Base-by-base conservation (phyloP, 1,139 yeast species). In the Zygosaccharomyces sapae region DNA sequence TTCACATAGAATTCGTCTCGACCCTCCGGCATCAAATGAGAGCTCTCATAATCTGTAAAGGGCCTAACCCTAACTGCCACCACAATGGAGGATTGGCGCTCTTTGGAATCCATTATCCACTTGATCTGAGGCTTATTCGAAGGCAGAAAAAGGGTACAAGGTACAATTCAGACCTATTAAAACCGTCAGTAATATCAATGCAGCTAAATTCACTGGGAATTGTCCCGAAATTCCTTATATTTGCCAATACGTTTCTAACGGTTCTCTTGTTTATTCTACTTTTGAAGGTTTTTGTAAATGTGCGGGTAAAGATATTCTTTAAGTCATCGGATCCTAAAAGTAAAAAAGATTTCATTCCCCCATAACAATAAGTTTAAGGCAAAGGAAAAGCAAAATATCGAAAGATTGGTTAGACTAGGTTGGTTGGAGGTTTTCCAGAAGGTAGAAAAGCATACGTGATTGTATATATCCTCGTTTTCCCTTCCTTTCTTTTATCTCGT, bases 61-160 rank as follows among this genome's bases (percentile, higher is more conserved):
- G 97, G 97, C 50, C 97, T 72, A 4, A 89, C 94, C 41, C 97
- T 68, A 3, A 86, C 92, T 1, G 90, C 83, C 10, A 86, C 95
- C 9, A 81, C 74, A 43, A 85, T 83, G 1, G 92, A 83, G 2
- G 90, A 81, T 62, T 82, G 83, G 53, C 39, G 78, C 34, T 38
- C 41, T 19, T 38, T 33, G 13, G 41, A 38, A 22, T 38, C 41
- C 41, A 38, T 38, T 38, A 12, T 38, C 25, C 34, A 13, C 34
- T 31, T 31, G 25, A 29, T 13, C 27, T 27, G 22, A 7, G 16
- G 5, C 24, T n/a, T 38, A 5, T 29, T 29, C 7, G 6, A 10
- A 29, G 24, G 20, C 33, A 10, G 34, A n/a, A n/a, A 38, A 38
- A 13, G 7, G n/a, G 13, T 9, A 18, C 8, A 12, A 27, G 27